Percentiles rank a stretch among this genome's conserved stretches.
Evolutionary conservation across 2,329 filamentous ascomycete genomes (phyloP).

Genomic region (Trichoderma oligosporum): DNA sequence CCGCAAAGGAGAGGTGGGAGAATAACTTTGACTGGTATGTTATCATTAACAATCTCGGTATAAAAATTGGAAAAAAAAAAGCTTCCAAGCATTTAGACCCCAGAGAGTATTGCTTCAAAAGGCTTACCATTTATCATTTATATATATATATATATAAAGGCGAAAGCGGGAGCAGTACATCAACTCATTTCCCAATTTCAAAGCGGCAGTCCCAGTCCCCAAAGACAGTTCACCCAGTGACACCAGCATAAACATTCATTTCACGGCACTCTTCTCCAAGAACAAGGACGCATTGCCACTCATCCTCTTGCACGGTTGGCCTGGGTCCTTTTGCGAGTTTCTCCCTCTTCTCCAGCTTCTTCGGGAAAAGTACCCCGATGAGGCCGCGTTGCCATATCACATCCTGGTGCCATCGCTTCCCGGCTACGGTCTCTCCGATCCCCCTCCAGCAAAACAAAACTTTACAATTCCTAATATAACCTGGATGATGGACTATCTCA

Average conservation of each 20-base stretch:
- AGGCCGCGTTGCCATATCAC: not conserved
- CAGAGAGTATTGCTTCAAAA: no score
- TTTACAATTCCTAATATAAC: not conserved
- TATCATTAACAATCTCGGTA: not conserved
- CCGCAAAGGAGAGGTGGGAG: not conserved
- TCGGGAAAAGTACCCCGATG: not conserved
- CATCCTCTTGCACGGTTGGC: not conserved
- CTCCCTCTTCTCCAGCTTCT: not conserved
- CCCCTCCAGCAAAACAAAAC: not conserved
- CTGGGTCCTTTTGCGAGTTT: slow-evolving; percentile 5
- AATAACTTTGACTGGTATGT: not conserved
- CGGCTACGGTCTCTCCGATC: not conserved
- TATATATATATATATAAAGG: not conserved
- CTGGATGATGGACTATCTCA: not conserved
- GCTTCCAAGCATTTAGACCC: no score
- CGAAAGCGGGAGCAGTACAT: not conserved
- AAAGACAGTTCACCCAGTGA: not conserved
- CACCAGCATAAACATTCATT: not conserved
- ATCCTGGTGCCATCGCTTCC: not conserved
- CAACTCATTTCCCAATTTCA: slow-evolving; percentile 6
- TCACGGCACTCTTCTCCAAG: slow-evolving; percentile 2
- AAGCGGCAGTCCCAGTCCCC: not conserved
- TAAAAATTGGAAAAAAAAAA: no score
- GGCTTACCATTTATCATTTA: no score
- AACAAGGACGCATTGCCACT: not conserved